These are phyloP conservation scores for Lasiosphaeria hispida DNA, from an alignment of 495 filamentous ascomycete species.

Conservation along the genomic window DNA sequence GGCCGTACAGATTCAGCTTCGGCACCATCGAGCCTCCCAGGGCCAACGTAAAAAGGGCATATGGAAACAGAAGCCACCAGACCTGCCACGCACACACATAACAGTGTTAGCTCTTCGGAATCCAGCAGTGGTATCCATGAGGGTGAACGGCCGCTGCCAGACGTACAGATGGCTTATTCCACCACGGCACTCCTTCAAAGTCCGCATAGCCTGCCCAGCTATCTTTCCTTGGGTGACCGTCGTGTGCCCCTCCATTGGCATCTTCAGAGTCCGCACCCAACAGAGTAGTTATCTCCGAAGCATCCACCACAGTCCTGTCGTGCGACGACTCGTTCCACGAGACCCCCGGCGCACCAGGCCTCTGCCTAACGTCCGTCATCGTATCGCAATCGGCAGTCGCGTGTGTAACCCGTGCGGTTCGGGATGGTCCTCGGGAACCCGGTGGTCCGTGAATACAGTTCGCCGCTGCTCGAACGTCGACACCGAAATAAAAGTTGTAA, in stretches of 20 bases:
- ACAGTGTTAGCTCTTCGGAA: slow-evolving; percentile 1
- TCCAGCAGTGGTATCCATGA: background rate
- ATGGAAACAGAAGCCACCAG: slow-evolving; percentile 79
- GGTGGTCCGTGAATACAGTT: too few relatives aligned
- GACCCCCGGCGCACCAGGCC: too few relatives aligned
- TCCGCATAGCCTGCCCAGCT: slow-evolving; percentile 51
- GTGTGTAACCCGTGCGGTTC: too few relatives aligned
- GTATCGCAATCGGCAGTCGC: too few relatives aligned
- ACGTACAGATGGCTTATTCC: slow-evolving; percentile 68
- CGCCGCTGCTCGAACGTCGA: too few relatives aligned
- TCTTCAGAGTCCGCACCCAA: slow-evolving; percentile 25
- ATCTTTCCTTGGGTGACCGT: slow-evolving; percentile 16
- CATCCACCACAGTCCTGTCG: slow-evolving; percentile 13
- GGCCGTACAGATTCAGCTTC: slow-evolving; percentile 63
- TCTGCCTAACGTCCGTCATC: too few relatives aligned
- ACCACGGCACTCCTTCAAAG: slow-evolving; percentile 65
- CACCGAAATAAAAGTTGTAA: too few relatives aligned
- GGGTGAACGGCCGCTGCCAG: background rate
- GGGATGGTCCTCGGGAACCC: too few relatives aligned
- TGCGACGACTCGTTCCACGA: background rate
- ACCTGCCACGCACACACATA: slow-evolving; percentile 49
- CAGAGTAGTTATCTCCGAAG: slow-evolving; percentile 43
- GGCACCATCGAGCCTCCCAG: slow-evolving; percentile 81
- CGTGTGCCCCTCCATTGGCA: slow-evolving; percentile 5
- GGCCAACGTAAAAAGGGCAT: slow-evolving; percentile 73